These are phyloP conservation scores for Dactylonectria macrodidyma DNA, from an alignment of 2,329 filamentous ascomycete species.

Conservation along the genomic window DNA sequence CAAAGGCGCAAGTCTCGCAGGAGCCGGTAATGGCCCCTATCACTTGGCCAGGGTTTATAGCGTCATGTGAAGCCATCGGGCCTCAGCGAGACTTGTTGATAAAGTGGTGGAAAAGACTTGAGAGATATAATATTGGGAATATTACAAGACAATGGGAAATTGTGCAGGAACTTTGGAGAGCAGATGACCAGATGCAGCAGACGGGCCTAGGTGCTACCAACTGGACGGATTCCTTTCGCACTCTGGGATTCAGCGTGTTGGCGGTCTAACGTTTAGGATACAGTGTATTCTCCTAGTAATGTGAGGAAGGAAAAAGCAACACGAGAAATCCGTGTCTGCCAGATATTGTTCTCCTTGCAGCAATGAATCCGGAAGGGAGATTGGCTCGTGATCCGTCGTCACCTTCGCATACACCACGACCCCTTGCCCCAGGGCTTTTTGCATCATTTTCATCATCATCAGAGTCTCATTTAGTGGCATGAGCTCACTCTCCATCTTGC, in stretches of 20 bases:
- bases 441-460: slow-evolving; percentile 80
- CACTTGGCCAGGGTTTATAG: slow-evolving; percentile 28
- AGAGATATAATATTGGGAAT: slow-evolving; percentile 31
- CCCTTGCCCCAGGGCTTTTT: slow-evolving; percentile 64
- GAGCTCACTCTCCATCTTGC: slow-evolving; percentile 75
- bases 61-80: slow-evolving; percentile 22
- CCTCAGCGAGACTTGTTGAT: slow-evolving; percentile 15
- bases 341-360: too few relatives aligned
- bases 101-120: slow-evolving; percentile 28
- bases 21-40: slow-evolving; percentile 6
- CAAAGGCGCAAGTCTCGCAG: background rate
- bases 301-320: too few relatives aligned
- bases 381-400: too few relatives aligned
- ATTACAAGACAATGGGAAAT: slow-evolving; percentile 29
- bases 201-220: background rate
- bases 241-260: slow-evolving; percentile 12
- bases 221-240: slow-evolving; percentile 14
- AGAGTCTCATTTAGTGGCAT: slow-evolving; percentile 80
- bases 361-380: too few relatives aligned
- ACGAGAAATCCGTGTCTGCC: too few relatives aligned
- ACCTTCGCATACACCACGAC: too few relatives aligned
- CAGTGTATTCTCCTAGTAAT: too few relatives aligned
- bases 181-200: slow-evolving; percentile 20
- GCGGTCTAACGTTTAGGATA: slow-evolving; percentile 14
- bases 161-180: slow-evolving; percentile 26